phyloP scores from a whole-genome alignment of 306 rosid species.

The Crataegus laevigata region DNA sequence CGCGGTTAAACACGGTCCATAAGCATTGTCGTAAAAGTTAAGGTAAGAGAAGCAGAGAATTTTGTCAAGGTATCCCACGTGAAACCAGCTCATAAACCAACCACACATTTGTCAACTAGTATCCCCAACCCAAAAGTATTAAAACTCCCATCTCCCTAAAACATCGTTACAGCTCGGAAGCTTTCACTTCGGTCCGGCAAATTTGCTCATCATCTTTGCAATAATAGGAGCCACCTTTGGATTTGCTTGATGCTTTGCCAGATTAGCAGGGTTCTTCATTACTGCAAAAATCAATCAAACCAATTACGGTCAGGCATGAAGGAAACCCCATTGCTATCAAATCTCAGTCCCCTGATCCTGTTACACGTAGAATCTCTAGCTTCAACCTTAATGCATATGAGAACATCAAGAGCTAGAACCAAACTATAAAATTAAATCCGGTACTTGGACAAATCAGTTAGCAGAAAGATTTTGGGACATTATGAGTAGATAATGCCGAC shows the following conservation, averaged over 20 bases:
- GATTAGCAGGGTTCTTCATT: constrained; percentile 87
- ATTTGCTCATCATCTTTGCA: constrained; percentile 87
- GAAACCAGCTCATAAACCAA: background rate
- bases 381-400: too few relatives aligned
- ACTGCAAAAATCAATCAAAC: constrained; percentile 40
- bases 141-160: background rate
- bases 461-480: background rate
- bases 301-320: background rate
- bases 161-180: background rate
- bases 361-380: too few relatives aligned
- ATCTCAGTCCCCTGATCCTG: too few relatives aligned
- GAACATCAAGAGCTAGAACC: too few relatives aligned
- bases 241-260: constrained; percentile 77
- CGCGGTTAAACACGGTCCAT: background rate
- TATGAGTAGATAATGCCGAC: background rate
- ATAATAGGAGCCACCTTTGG: constrained; percentile 90
- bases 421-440: background rate
- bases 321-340: too few relatives aligned
- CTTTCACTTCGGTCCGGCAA: constrained; percentile 52
- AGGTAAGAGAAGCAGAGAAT: background rate
- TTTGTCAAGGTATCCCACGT: background rate
- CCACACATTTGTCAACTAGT: background rate
- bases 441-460: background rate
- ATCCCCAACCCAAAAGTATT: background rate
- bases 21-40: background rate